Evolutionary conservation across 179 eudicot genomes (phyloP).

Genomic region (Carnegiea gigantea): DNA sequence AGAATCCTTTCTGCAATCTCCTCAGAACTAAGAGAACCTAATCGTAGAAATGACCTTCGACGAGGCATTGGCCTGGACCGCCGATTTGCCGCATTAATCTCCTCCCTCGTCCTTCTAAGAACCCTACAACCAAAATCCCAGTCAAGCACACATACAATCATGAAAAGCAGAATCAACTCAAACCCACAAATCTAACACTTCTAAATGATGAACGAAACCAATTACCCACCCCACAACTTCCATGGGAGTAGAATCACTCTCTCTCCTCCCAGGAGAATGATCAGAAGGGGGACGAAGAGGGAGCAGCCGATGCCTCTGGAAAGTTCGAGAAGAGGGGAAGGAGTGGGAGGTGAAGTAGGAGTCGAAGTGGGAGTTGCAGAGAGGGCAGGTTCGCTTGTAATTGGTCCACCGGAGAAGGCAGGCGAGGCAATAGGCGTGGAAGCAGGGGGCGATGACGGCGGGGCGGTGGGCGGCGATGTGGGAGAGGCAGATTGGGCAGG

Average conservation of each 20-base stretch:
- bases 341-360: constrained; percentile 41
- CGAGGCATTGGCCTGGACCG: constrained; percentile 51
- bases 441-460: constrained; percentile 49
- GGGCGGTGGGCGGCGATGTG: constrained; percentile 32
- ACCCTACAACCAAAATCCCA: constrained; percentile 30
- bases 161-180: neutral
- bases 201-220: no score
- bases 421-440: constrained; percentile 54
- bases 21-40: constrained; percentile 34
- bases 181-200: neutral
- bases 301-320: constrained; percentile 23
- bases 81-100: constrained; percentile 25
- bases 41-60: constrained; percentile 46
- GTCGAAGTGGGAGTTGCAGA: constrained; percentile 52
- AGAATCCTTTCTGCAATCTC: constrained; percentile 44
- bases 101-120: constrained; percentile 48
- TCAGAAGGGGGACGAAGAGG: neutral
- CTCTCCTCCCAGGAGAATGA: neutral
- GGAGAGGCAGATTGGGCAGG: constrained; percentile 59
- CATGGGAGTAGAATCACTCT: neutral
- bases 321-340: constrained; percentile 26
- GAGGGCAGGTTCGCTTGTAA: constrained; percentile 64
- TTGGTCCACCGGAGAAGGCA: constrained; percentile 62
- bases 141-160: neutral
- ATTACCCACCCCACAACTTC: constrained; percentile 11